These are phyloP conservation scores for Lichenothelia convexa DNA, from an alignment of 495 filamentous ascomycete species.

Conservation along the genomic window DNA sequence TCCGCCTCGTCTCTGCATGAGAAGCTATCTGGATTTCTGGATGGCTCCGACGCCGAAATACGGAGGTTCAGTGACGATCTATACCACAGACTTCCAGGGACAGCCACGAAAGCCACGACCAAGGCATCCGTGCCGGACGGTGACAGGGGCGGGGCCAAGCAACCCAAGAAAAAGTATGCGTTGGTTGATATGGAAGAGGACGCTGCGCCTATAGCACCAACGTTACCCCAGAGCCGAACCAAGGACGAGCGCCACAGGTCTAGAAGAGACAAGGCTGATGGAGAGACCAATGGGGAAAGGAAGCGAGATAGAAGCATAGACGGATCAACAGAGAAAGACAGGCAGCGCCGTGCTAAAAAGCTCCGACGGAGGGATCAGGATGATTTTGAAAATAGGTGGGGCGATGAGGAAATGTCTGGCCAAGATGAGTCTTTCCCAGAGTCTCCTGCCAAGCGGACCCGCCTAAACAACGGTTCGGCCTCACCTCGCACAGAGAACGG, in stretches of 20 bases:
- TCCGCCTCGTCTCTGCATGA: constrained; percentile 33
- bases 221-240: not conserved
- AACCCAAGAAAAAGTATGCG: constrained; percentile 49
- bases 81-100: constrained; percentile 25
- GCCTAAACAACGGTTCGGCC: constrained; percentile 36
- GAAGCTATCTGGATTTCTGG: constrained; percentile 35
- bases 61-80: constrained; percentile 35
- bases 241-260: constrained; percentile 23
- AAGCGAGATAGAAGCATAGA: constrained; percentile 28
- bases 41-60: constrained; percentile 31
- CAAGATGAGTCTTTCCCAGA: constrained; percentile 27
- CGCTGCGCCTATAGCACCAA: constrained; percentile 16
- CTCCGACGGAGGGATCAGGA: constrained; percentile 32
- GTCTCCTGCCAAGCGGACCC: constrained; percentile 34
- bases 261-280: constrained; percentile 12
- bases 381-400: not conserved
- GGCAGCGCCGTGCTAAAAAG: constrained; percentile 27
- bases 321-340: constrained; percentile 25
- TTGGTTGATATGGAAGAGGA: constrained; percentile 74
- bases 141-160: constrained; percentile 7
- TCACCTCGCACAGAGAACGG: constrained; percentile 23
- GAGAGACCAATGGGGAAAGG: constrained; percentile 13
- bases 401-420: constrained; percentile 46
- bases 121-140: constrained; percentile 8
- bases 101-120: not conserved